Evolutionary conservation across 352 stramenopile species (phyloP).

Genomic region (Globisporangium mamillatum): DNA sequence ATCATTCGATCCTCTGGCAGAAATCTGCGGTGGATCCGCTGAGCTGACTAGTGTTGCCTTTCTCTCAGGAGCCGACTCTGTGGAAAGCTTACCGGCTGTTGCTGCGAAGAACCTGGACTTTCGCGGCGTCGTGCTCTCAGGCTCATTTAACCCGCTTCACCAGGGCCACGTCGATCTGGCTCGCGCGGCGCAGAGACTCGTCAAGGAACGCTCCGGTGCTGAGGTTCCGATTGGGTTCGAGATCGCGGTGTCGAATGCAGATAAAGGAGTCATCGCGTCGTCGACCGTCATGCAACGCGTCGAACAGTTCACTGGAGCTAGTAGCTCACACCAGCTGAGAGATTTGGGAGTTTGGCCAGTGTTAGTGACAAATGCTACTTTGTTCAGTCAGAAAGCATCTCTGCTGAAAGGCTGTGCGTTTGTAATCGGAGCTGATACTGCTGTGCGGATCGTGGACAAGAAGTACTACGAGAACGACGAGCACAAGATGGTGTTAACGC

Average conservation of each 20-base stretch:
- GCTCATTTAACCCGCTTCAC: constrained; percentile 86
- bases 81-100: background rate
- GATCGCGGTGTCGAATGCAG: constrained; percentile 70
- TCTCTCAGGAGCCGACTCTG: constrained; percentile 23
- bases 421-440: constrained; percentile 88
- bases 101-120: constrained; percentile 43
- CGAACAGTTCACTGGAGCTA: constrained; percentile 39
- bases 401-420: constrained; percentile 79
- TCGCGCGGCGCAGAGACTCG: constrained; percentile 37
- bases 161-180: constrained; percentile 66
- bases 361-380: constrained; percentile 68
- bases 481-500: constrained; percentile 68
- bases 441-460: constrained; percentile 81
- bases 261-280: constrained; percentile 65
- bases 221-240: constrained; percentile 65
- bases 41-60: constrained; percentile 47
- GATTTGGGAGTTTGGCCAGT: constrained; percentile 50
- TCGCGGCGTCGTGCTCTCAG: constrained; percentile 60
- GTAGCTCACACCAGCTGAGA: background rate
- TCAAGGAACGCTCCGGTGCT: constrained; percentile 27
- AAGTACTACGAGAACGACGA: constrained; percentile 88
- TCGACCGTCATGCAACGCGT: constrained; percentile 42
- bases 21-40: constrained; percentile 24
- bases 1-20: constrained; percentile 23
- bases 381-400: constrained; percentile 83